phyloP scores from a whole-genome alignment of 257 asterid species.

The Perilla frutescens region DNA sequence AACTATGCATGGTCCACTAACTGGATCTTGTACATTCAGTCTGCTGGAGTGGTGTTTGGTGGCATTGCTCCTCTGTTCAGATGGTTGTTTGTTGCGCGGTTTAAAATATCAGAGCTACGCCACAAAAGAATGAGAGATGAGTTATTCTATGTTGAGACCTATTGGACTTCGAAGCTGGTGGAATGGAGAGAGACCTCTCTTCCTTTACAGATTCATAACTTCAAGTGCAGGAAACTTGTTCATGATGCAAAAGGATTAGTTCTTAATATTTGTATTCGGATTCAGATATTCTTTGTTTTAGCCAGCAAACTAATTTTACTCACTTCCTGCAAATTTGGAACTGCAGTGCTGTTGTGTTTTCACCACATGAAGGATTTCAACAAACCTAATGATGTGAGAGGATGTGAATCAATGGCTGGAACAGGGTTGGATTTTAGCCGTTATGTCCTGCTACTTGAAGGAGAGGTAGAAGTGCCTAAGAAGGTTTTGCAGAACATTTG shows the following conservation, averaged over 20 bases:
- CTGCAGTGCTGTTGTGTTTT: background rate
- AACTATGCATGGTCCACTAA: constrained; percentile 39
- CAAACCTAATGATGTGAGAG: background rate
- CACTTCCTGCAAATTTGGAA: constrained; percentile 10
- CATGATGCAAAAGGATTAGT: constrained; percentile 32
- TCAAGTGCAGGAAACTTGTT: constrained; percentile 18
- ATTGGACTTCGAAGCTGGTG: constrained; percentile 39
- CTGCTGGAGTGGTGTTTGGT: constrained; percentile 37
- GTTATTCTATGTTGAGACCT: constrained; percentile 35
- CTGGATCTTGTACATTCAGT: constrained; percentile 36
- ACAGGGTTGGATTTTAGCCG: constrained; percentile 19
- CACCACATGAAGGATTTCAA: background rate
- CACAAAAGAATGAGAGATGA: constrained; percentile 15
- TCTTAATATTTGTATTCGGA: constrained; percentile 22
- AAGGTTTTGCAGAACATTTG: background rate
- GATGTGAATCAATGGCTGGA: background rate
- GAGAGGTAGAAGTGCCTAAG: constrained; percentile 30
- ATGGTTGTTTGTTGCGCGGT: constrained; percentile 31
- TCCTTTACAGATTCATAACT: constrained; percentile 23
- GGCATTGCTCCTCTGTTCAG: constrained; percentile 36
- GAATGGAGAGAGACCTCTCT: constrained; percentile 43
- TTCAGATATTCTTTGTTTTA: constrained; percentile 35
- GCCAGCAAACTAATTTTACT: constrained; percentile 31
- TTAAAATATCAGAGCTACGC: background rate
- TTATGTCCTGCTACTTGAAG: constrained; percentile 39